Conservation (phyloP, 495 filamentous ascomycete species). For the Penicillium longicatenatum region DNA sequence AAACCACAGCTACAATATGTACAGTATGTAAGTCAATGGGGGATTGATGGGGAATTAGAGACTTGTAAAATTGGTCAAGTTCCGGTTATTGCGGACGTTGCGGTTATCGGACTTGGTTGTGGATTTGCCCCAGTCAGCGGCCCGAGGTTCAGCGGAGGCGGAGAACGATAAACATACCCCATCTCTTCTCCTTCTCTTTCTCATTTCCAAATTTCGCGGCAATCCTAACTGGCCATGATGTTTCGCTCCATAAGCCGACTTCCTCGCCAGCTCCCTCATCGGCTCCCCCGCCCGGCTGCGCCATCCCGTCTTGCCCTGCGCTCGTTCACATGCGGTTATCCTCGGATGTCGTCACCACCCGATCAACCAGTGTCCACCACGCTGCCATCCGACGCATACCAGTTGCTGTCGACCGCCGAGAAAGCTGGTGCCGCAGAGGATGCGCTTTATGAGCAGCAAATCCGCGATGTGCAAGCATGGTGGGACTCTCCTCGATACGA, state of each 20-base stretch:
- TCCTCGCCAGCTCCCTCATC: slow-evolving; percentile 37
- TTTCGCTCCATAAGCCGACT: slow-evolving; percentile 41
- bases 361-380: slow-evolving; percentile 58
- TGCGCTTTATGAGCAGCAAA: slow-evolving; percentile 73
- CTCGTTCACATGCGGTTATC: slow-evolving; percentile 46
- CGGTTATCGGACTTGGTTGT: background rate
- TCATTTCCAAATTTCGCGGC: background rate
- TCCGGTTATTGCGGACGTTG: background rate
- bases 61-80: no score
- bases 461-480: slow-evolving; percentile 83
- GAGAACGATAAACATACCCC: background rate
- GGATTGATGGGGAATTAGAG: no score
- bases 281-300: slow-evolving; percentile 20
- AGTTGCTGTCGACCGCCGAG: slow-evolving; percentile 69
- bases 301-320: slow-evolving; percentile 34
- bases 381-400: slow-evolving; percentile 71
- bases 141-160: slow-evolving; percentile 2
- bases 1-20: no score
- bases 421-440: slow-evolving; percentile 83
- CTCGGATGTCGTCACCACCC: slow-evolving; percentile 46
- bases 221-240: slow-evolving; percentile 26
- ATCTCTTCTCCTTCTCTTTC: background rate
- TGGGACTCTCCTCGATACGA: slow-evolving; percentile 81
- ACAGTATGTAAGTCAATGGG: no score
- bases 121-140: background rate